These are phyloP conservation scores for Pseudohyphozyma bogoriensis DNA, from an alignment of 768 basidiomycete species.

Conservation along the genomic window DNA sequence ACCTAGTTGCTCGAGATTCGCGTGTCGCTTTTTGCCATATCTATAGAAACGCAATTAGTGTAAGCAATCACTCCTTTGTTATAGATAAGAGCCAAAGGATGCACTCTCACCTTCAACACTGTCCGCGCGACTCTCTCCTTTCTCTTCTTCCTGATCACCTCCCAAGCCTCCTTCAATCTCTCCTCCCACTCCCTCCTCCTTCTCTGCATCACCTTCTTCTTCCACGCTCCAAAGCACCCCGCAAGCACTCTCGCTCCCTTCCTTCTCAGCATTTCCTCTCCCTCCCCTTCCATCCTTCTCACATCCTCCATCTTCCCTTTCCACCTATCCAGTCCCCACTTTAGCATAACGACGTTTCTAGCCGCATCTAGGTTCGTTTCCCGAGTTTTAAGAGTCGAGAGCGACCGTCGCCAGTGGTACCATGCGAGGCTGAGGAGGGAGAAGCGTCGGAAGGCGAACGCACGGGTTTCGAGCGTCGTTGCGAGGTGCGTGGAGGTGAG, in stretches of 20 bases:
- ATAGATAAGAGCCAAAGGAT: too few species aligned
- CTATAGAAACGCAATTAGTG: neutral
- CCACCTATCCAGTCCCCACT: neutral
- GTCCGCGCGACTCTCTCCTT: neutral
- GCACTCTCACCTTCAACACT: neutral
- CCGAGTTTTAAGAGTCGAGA: neutral
- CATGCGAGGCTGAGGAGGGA: neutral
- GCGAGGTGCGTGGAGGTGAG: neutral
- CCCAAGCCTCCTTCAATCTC: conserved; percentile 1
- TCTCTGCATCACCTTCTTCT: neutral
- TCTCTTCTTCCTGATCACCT: neutral
- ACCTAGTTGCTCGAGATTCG: neutral
- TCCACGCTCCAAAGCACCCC: conserved; percentile 5
- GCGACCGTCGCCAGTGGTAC: neutral
- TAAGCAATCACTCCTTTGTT: too few species aligned
- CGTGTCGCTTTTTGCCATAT: conserved; percentile 3
- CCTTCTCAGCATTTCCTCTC: neutral
- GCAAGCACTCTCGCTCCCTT: neutral
- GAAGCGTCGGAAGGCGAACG: neutral
- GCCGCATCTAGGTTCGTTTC: neutral
- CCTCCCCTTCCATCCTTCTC: neutral
- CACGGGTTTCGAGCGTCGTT: conserved; percentile 5
- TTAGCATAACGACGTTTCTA: neutral
- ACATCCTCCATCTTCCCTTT: neutral
- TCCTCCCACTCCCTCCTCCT: neutral